Percentiles rank a stretch among this genome's conserved stretches.
Conservation (phyloP, 2,329 filamentous ascomycete genomes). For the Colletotrichum chrysophilum region DNA sequence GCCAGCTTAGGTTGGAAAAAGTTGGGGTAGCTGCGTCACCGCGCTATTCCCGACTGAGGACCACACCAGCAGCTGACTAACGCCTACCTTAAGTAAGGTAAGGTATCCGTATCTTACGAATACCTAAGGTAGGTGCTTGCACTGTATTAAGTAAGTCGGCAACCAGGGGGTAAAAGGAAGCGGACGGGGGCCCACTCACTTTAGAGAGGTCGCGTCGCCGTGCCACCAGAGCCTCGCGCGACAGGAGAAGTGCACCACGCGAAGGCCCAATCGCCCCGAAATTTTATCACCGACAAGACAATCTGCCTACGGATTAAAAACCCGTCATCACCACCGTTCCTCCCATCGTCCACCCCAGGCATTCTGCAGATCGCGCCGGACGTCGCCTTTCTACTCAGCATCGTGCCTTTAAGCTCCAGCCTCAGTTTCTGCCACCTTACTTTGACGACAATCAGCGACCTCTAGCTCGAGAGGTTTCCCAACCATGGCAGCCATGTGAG, state of each 20-base stretch:
- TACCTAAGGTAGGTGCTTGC: neutral
- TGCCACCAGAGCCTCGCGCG: conserved; percentile 20
- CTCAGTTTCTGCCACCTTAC: neutral
- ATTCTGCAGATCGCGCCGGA: neutral
- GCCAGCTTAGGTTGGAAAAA: neutral
- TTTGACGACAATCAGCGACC: neutral
- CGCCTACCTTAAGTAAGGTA: too few relatives aligned
- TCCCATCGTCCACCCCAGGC: neutral
- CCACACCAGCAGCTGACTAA: neutral
- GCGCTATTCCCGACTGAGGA: neutral
- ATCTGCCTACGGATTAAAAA: neutral
- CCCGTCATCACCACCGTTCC: neutral
- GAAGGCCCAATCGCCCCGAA: conserved; percentile 7
- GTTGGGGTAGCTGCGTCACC: neutral
- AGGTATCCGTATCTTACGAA: too few relatives aligned
- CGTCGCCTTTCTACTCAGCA: neutral
- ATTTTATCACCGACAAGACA: conserved; percentile 13
- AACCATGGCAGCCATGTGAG: conserved; percentile 23
- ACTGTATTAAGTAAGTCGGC: neutral
- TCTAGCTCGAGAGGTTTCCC: neutral
- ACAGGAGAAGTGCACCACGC: conserved; percentile 8
- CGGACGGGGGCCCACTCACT: conserved; percentile 1
- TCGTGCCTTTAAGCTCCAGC: neutral
- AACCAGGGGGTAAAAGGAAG: neutral
- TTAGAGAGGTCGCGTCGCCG: conserved; percentile 21